A percentile compares a stretch with the other conserved stretches of the same genome.
phyloP scores from a whole-genome alignment of 257 asterid genomes.

The Prunella vulgaris region DNA sequence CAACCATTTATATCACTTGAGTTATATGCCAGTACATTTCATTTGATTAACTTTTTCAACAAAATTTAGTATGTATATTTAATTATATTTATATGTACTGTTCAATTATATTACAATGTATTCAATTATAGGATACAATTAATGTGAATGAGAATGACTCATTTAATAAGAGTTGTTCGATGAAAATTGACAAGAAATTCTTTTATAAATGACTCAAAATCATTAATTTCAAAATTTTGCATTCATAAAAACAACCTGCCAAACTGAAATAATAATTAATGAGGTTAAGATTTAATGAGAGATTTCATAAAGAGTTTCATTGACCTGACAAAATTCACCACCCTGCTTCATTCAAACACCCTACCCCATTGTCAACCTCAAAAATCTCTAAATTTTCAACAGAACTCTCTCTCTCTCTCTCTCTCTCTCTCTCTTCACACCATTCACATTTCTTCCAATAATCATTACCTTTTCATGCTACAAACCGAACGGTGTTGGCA shows the following conservation, averaged over 20 bases:
- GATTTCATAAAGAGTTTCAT: neutral
- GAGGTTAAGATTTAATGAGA: neutral
- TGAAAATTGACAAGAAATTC: neutral
- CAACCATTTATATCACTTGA: too few relatives aligned
- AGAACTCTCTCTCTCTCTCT: constrained; percentile 25
- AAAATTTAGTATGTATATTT: too few relatives aligned
- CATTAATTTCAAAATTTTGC: neutral
- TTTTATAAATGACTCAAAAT: neutral
- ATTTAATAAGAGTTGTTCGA: neutral
- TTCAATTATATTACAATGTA: too few relatives aligned
- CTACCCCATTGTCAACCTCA: constrained; percentile 15
- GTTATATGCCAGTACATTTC: too few relatives aligned
- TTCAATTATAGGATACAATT: too few relatives aligned
- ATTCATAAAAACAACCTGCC: neutral
- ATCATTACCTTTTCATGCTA: constrained; percentile 23
- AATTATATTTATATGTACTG: too few relatives aligned
- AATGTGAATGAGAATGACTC: too few relatives aligned
- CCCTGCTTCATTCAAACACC: constrained; percentile 21
- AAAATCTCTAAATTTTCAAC: constrained; percentile 16
- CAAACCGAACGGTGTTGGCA: neutral
- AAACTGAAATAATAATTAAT: neutral
- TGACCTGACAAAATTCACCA: constrained; percentile 24
- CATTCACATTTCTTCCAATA: neutral
- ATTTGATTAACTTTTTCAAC: too few relatives aligned
- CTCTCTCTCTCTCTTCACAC: constrained; percentile 10